phyloP scores from a whole-genome alignment of 192 early-diverging fungal species.

The Geosiphon pyriformis region DNA sequence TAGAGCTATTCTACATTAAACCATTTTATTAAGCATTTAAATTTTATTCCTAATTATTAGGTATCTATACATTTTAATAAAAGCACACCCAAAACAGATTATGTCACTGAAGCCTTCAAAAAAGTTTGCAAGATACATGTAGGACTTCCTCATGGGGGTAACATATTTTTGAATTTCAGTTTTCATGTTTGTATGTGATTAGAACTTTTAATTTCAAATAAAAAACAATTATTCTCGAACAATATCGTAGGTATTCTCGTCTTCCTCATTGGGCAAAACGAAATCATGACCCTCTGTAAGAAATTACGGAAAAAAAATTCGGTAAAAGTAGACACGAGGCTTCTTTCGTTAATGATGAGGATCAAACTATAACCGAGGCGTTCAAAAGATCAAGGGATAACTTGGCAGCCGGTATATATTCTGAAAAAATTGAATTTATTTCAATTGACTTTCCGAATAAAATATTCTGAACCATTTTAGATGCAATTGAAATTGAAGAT shows the following conservation, averaged over 20 bases:
- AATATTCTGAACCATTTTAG: too few species aligned
- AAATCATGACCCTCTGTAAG: conserved; percentile 76
- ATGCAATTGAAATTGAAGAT: conserved; percentile 56
- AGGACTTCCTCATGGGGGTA: conserved; percentile 79
- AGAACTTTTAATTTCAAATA: too few species aligned
- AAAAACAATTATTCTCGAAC: too few species aligned
- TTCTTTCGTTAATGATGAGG: background rate
- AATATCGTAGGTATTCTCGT: conserved; percentile 74
- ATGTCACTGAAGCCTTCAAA: conserved; percentile 81
- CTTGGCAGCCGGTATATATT: background rate
- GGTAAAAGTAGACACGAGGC: conserved; percentile 14
- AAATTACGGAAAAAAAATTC: conserved; percentile 73
- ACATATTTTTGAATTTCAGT: background rate
- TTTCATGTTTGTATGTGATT: too few species aligned
- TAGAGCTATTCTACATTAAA: too few species aligned
- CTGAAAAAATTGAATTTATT: too few species aligned
- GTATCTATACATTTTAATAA: conserved; percentile 90
- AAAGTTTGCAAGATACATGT: conserved; percentile 94
- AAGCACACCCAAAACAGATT: conserved; percentile 80
- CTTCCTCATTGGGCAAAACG: conserved; percentile 92
- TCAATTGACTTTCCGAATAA: too few species aligned
- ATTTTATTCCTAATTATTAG: too few species aligned
- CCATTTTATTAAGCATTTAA: too few species aligned
- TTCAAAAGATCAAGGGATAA: conserved; percentile 6
- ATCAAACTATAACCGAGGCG: conserved; percentile 10